These are phyloP conservation scores for Crepidotus variabilis DNA, from an alignment of 768 basidiomycete species.

Conservation along the genomic window DNA sequence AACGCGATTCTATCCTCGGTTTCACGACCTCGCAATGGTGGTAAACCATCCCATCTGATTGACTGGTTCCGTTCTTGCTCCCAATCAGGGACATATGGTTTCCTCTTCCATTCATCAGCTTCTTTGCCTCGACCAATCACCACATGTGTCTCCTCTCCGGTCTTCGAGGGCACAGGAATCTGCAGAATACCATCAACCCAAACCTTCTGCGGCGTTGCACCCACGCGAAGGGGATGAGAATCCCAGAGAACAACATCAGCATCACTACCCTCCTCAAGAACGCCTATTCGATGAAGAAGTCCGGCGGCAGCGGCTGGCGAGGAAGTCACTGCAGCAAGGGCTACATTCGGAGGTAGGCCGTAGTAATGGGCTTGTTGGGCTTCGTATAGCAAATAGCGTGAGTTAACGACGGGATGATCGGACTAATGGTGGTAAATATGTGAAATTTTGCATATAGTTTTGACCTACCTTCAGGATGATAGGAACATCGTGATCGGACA, in stretches of 20 bases:
- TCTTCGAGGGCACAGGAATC: conserved; percentile 42
- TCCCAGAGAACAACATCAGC: conserved; percentile 77
- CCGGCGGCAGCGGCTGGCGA: conserved; percentile 64
- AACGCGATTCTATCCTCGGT: conserved; percentile 45
- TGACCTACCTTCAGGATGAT: conserved; percentile 73
- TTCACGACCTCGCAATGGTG: conserved; percentile 47
- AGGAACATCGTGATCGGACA: conserved; percentile 67
- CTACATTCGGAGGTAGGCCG: conserved; percentile 52
- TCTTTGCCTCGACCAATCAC: conserved; percentile 42
- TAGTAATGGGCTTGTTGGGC: conserved; percentile 71
- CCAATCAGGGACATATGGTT: conserved; percentile 59
- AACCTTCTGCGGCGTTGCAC: conserved; percentile 69
- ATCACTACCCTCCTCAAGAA: conserved; percentile 52
- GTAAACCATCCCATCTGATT: conserved; percentile 64
- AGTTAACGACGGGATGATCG: conserved; percentile 56
- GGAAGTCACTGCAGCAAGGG: conserved; percentile 64
- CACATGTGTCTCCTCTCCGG: conserved; percentile 32
- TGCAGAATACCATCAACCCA: conserved; percentile 88
- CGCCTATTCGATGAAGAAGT: conserved; percentile 73
- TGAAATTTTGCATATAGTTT: background rate
- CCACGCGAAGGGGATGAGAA: conserved; percentile 69
- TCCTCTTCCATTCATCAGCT: conserved; percentile 38
- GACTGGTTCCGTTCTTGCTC: conserved; percentile 58
- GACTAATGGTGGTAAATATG: conserved; percentile 32
- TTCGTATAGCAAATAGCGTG: conserved; percentile 66